Evolutionary conservation across 305 asterid genomes (phyloP).

Genomic region (Fraxinus sp.): DNA sequence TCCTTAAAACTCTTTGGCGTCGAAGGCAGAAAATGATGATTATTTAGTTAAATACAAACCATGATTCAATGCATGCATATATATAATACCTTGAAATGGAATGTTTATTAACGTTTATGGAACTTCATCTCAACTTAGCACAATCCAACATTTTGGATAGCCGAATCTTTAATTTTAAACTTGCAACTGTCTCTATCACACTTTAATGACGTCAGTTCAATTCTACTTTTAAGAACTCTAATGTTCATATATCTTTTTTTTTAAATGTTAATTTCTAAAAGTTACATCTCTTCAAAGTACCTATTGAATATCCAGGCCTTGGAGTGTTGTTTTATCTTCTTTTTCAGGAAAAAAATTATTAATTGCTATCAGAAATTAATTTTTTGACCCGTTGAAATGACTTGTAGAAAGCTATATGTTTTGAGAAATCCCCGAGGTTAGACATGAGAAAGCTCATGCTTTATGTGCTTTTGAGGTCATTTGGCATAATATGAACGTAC

Average conservation of each 20-base stretch:
- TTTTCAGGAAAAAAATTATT: neutral
- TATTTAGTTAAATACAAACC: neutral
- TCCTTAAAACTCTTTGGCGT: neutral
- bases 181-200: neutral
- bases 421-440: neutral
- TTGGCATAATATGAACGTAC: neutral
- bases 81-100: neutral
- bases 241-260: neutral
- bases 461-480: neutral
- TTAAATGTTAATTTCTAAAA: neutral
- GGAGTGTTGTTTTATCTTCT: neutral
- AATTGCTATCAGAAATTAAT: neutral
- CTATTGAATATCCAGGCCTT: neutral
- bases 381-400: neutral
- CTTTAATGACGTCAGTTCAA: neutral
- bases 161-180: neutral
- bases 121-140: neutral
- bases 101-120: neutral
- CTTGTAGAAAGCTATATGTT: neutral
- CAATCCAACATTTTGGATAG: neutral
- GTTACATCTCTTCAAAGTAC: neutral
- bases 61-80: neutral
- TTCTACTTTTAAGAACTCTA: neutral
- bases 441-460: neutral
- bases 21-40: neutral